Conservation (phyloP, 495 filamentous ascomycete genomes). For the Podospora sp. region DNA sequence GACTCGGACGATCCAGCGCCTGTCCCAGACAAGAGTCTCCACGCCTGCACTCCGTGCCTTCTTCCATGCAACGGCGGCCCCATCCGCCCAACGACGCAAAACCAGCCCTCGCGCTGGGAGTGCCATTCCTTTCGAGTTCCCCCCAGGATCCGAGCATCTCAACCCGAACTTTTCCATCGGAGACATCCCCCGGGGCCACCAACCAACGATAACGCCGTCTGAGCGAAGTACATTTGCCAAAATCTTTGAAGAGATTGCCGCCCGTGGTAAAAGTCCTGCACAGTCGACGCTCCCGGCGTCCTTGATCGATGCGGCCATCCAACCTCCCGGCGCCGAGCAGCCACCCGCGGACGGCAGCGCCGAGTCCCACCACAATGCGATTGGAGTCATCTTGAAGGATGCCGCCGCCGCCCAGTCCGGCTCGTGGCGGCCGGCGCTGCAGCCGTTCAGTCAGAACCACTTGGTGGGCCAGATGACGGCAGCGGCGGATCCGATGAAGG, state of each 20-base stretch:
- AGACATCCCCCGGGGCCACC: slow-evolving; percentile 21
- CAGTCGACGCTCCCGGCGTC: not conserved
- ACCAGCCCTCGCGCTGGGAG: slow-evolving; percentile 16
- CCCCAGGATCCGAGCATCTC: slow-evolving; percentile 23
- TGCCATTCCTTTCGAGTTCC: slow-evolving; percentile 45
- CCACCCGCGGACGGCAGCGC: not conserved
- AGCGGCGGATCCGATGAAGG: slow-evolving; percentile 35
- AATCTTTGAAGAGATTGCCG: slow-evolving; percentile 60
- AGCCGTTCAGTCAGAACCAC: slow-evolving; percentile 20
- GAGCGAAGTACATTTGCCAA: slow-evolving; percentile 59
- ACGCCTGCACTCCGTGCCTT: slow-evolving; percentile 26
- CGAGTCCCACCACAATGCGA: slow-evolving; percentile 7
- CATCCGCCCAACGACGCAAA: not conserved
- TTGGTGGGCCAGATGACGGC: slow-evolving; percentile 21
- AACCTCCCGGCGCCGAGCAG: not conserved
- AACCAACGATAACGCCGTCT: slow-evolving; percentile 57
- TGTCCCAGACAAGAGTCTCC: slow-evolving; percentile 21
- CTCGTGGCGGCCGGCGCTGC: slow-evolving; percentile 17
- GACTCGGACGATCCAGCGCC: slow-evolving; percentile 60
- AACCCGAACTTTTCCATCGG: slow-evolving; percentile 8
- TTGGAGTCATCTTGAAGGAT: slow-evolving; percentile 42
- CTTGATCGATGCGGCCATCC: not conserved
- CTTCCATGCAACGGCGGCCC: slow-evolving; percentile 18
- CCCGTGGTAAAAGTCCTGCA: slow-evolving; percentile 15
- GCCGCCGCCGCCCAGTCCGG: slow-evolving; percentile 29